phyloP scores from a whole-genome alignment of 1,284 basidiomycete genomes.

The Stygiomarasmius scandens region DNA sequence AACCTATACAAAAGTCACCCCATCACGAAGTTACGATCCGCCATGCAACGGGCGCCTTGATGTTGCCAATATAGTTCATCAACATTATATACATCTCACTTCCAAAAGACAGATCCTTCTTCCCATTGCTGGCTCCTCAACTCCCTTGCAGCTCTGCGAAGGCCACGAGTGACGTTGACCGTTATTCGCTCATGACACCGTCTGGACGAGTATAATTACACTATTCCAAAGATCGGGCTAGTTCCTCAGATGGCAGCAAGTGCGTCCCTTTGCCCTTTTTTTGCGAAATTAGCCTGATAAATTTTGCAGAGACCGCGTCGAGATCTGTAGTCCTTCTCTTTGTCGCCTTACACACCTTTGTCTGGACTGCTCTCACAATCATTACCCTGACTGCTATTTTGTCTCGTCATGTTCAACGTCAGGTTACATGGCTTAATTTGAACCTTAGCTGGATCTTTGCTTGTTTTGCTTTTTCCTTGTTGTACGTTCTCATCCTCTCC shows the following conservation, averaged over 20 bases:
- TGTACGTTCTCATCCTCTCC: conserved; percentile 6
- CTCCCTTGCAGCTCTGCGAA: neutral
- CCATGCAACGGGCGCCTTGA: too few species aligned
- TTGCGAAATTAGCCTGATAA: neutral
- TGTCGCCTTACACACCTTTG: conserved; percentile 19
- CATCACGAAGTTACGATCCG: too few species aligned
- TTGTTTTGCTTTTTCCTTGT: conserved; percentile 14
- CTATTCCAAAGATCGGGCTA: neutral
- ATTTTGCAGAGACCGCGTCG: neutral
- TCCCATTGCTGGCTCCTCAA: neutral
- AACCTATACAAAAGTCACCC: too few species aligned
- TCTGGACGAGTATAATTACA: neutral
- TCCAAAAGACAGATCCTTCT: neutral
- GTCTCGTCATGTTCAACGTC: conserved; percentile 12
- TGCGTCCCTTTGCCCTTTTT: neutral
- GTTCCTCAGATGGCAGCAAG: neutral
- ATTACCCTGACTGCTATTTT: conserved; percentile 14
- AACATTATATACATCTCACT: too few species aligned
- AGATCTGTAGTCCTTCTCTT: conserved; percentile 12
- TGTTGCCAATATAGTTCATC: too few species aligned
- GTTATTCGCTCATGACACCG: neutral
- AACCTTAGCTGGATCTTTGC: conserved; percentile 20
- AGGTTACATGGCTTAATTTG: conserved; percentile 19
- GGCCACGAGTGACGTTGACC: neutral
- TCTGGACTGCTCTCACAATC: conserved; percentile 14